These are phyloP conservation scores for Tolypocladium capitatum DNA, from an alignment of 2,329 filamentous ascomycete species.

Conservation along the genomic window DNA sequence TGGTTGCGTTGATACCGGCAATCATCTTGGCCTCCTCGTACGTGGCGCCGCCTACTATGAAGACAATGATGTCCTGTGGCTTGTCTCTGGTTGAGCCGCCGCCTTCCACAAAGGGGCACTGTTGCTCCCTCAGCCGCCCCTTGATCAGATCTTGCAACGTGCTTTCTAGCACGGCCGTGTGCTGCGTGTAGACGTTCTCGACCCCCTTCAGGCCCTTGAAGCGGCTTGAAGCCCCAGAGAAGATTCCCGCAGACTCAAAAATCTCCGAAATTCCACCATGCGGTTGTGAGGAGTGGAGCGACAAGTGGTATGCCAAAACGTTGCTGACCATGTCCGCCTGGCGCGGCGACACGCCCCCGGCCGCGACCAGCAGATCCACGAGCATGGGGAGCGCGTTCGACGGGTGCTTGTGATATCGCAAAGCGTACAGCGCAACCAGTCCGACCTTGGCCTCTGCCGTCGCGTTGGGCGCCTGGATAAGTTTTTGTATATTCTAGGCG, in stretches of 20 bases:
- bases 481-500: constrained; percentile 60
- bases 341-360: constrained; percentile 64
- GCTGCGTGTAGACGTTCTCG: constrained; percentile 97
- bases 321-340: constrained; percentile 71
- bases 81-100: constrained; percentile 81
- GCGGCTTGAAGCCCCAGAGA: constrained; percentile 72
- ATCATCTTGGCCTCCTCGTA: constrained; percentile 97
- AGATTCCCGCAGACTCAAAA: constrained; percentile 84
- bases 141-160: constrained; percentile 91
- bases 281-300: constrained; percentile 65
- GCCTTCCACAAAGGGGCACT: constrained; percentile 89
- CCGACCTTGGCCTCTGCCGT: constrained; percentile 74
- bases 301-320: constrained; percentile 73
- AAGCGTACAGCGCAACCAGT: constrained; percentile 83
- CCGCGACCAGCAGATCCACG: constrained; percentile 71
- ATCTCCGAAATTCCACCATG: constrained; percentile 75
- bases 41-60: constrained; percentile 84
- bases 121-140: constrained; percentile 69
- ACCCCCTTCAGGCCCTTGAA: constrained; percentile 95
- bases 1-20: constrained; percentile 84
- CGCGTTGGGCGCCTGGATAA: constrained; percentile 71
- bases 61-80: constrained; percentile 90
- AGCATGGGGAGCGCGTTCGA: constrained; percentile 75
- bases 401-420: constrained; percentile 80
- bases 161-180: constrained; percentile 74